These are phyloP conservation scores for Cyclotella kingstonii DNA, from an alignment of 108 stramenopile genomes.

Conservation along the genomic window DNA sequence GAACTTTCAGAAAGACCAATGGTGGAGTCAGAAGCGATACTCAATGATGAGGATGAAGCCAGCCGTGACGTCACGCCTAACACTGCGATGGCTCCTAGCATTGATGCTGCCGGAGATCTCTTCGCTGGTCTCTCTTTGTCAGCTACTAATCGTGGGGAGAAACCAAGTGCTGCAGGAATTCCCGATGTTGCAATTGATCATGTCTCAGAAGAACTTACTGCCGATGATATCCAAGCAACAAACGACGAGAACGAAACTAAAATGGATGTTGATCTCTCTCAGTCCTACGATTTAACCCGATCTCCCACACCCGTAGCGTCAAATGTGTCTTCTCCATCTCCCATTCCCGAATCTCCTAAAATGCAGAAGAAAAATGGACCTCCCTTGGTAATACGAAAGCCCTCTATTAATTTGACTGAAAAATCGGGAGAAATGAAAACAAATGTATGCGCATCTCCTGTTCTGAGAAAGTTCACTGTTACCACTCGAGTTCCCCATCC, in stretches of 20 bases:
- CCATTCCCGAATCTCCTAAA: not conserved
- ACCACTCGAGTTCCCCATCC: conserved; percentile 55
- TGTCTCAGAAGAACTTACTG: not conserved
- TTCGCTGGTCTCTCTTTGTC: conserved; percentile 36
- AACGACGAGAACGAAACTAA: not conserved
- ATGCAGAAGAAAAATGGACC: no score
- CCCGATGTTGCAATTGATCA: no score
- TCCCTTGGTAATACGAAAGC: no score
- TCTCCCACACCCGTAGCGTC: conserved; percentile 32
- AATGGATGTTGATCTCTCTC: not conserved
- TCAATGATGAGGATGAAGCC: no score
- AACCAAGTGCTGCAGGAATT: no score
- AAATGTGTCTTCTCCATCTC: conserved; percentile 7
- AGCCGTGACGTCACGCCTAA: no score
- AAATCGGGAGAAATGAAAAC: not conserved
- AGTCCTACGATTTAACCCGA: conserved; percentile 10
- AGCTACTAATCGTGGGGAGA: not conserved
- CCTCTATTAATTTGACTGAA: no score
- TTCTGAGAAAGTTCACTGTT: conserved; percentile 2
- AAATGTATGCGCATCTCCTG: not conserved
- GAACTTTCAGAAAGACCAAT: no score
- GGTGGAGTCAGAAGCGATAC: no score
- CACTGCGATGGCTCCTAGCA: no score
- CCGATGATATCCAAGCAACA: not conserved
- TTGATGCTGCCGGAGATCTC: conserved; percentile 4